Percentiles rank a stretch among this genome's conserved stretches.
phyloP scores from a whole-genome alignment of 805 yeast genomes.

The Schwanniomyces vanrijiae region DNA sequence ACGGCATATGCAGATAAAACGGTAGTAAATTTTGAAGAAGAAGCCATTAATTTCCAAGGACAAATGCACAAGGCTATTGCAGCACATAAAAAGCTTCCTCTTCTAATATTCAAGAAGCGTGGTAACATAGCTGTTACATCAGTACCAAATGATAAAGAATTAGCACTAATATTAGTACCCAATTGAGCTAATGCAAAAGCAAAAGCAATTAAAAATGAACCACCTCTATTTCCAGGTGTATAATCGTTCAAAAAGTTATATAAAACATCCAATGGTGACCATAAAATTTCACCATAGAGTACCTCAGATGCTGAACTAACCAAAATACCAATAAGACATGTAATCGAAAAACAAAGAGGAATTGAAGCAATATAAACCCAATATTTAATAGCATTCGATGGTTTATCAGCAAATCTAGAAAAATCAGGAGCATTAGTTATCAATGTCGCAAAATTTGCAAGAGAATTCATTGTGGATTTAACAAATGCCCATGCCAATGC shows the following conservation, averaged over 20 bases:
- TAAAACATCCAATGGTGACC: constrained; percentile 13
- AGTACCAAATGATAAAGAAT: constrained; percentile 70
- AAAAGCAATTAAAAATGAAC: constrained; percentile 71
- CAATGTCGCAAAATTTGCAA: constrained; percentile 11
- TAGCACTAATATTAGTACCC: constrained; percentile 75
- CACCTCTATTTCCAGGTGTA: constrained; percentile 63
- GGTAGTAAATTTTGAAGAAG: constrained; percentile 73
- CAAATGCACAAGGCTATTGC: constrained; percentile 66
- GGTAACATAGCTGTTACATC: constrained; percentile 70
- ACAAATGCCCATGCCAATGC: constrained; percentile 13
- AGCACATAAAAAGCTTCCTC: constrained; percentile 82
- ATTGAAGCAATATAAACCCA: constrained; percentile 11
- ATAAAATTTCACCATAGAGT: constrained; percentile 9
- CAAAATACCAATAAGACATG: constrained; percentile 11
- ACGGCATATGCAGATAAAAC: constrained; percentile 80
- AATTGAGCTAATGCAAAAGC: constrained; percentile 75
- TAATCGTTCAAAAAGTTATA: constrained; percentile 34
- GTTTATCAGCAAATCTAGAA: constrained; percentile 7
- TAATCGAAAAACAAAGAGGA: constrained; percentile 8
- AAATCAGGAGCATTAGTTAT: constrained; percentile 13
- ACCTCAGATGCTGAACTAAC: constrained; percentile 12
- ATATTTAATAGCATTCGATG: constrained; percentile 4
- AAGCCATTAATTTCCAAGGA: constrained; percentile 78
- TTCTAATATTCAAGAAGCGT: constrained; percentile 64
- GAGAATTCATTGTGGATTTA: constrained; percentile 10